These are phyloP conservation scores for Lithospermum erythrorhizon DNA, from an alignment of 257 asterid species.

Conservation along the genomic window DNA sequence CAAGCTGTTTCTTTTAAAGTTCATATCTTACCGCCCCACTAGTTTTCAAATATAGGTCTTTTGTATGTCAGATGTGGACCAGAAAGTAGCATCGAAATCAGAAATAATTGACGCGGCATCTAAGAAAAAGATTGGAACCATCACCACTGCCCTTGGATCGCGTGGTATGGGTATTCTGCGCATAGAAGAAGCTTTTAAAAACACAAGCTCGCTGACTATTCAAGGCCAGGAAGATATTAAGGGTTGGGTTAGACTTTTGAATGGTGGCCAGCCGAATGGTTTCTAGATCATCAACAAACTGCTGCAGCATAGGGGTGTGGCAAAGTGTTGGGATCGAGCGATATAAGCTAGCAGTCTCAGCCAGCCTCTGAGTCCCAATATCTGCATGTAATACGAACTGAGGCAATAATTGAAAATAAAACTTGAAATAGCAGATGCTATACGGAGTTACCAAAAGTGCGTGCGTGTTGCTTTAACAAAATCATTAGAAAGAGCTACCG, in stretches of 20 bases:
- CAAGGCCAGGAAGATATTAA: constrained; percentile 50
- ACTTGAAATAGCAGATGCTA: too few species aligned
- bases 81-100: constrained; percentile 52
- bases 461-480: too few species aligned
- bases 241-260: constrained; percentile 50
- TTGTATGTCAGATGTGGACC: constrained; percentile 1
- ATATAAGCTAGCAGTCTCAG: too few species aligned
- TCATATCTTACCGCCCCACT: neutral
- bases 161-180: constrained; percentile 64
- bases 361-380: too few species aligned
- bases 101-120: constrained; percentile 43
- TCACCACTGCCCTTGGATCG: constrained; percentile 70
- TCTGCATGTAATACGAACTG: too few species aligned
- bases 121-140: constrained; percentile 49
- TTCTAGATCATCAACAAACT: constrained; percentile 22
- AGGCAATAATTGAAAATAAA: too few species aligned
- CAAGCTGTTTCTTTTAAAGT: neutral
- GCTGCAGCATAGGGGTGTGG: constrained; percentile 18
- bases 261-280: constrained; percentile 94
- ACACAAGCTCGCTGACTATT: constrained; percentile 27
- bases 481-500: too few species aligned
- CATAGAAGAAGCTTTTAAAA: constrained; percentile 52
- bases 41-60: neutral
- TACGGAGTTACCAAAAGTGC: too few species aligned
- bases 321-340: too few species aligned